These are phyloP conservation scores for Harringtonia aguacate DNA, from an alignment of 2,329 filamentous ascomycete species.

Conservation along the genomic window DNA sequence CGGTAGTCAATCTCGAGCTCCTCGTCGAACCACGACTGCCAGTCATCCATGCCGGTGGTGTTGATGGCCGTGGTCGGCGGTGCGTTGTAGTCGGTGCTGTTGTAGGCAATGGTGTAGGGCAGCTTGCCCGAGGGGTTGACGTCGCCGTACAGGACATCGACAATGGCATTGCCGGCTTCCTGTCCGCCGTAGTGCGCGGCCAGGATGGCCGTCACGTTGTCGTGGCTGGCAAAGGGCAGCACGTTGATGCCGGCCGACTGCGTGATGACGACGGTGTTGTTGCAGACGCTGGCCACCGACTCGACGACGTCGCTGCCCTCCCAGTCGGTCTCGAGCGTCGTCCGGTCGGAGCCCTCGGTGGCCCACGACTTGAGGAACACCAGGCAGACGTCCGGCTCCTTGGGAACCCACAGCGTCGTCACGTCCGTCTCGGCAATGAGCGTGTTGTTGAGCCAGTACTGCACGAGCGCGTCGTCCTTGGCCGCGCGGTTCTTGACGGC, in stretches of 20 bases:
- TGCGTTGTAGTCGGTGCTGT: conserved; percentile 53
- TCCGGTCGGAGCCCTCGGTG: conserved; percentile 79
- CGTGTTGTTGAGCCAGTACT: conserved; percentile 31
- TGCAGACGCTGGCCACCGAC: conserved; percentile 52
- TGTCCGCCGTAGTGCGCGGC: conserved; percentile 45
- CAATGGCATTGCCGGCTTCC: conserved; percentile 37
- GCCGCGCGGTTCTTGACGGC: conserved; percentile 44
- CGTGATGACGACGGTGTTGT: conserved; percentile 41
- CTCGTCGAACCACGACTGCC: conserved; percentile 43
- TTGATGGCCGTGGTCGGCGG: conserved; percentile 53
- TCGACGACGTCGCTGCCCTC: conserved; percentile 64
- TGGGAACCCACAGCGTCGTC: conserved; percentile 28
- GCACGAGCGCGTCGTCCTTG: conserved; percentile 41
- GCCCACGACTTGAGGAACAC: conserved; percentile 75
- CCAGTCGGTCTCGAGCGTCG: conserved; percentile 63
- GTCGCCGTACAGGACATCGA: conserved; percentile 35
- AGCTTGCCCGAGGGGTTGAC: conserved; percentile 54
- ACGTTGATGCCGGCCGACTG: conserved; percentile 49
- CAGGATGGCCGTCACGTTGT: conserved; percentile 43
- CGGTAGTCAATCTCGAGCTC: conserved; percentile 73
- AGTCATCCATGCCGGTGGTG: conserved; percentile 46
- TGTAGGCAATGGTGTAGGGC: conserved; percentile 72
- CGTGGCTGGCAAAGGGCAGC: conserved; percentile 53
- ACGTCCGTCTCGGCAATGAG: not conserved
- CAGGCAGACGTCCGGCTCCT: conserved; percentile 61